These are phyloP conservation scores for Brasilioporus rufonigricans DNA, from an alignment of 768 basidiomycete genomes.

Conservation along the genomic window DNA sequence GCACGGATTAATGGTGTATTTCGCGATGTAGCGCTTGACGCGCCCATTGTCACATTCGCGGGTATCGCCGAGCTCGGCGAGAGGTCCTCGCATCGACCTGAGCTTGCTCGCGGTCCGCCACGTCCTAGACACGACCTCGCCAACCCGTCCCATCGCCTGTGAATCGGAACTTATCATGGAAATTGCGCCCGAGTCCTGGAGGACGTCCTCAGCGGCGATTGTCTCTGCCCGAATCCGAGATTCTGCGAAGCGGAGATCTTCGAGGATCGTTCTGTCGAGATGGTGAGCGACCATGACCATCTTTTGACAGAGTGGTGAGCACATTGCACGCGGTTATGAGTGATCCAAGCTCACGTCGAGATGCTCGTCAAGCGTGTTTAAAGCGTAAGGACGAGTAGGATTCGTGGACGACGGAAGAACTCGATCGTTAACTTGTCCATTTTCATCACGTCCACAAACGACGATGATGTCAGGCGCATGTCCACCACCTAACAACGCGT, in stretches of 20 bases:
- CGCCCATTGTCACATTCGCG: slow-evolving; percentile 66
- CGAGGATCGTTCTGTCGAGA: slow-evolving; percentile 84
- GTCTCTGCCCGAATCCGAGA: slow-evolving; percentile 97
- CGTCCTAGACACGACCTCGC: slow-evolving; percentile 87
- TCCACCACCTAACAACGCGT: slow-evolving; percentile 62
- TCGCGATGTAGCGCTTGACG: slow-evolving; percentile 93
- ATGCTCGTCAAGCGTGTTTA: slow-evolving; percentile 95
- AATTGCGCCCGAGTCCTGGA: slow-evolving; percentile 91
- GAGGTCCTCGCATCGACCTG: slow-evolving; percentile 73
- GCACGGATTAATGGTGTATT: slow-evolving; percentile 97
- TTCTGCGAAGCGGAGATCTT: slow-evolving; percentile 95
- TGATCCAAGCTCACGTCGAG: slow-evolving; percentile 70
- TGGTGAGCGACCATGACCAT: slow-evolving; percentile 99
- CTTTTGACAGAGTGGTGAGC: slow-evolving; percentile 39
- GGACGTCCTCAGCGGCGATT: slow-evolving; percentile 94
- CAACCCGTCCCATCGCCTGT: slow-evolving; percentile 98
- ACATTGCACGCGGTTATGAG: not conserved
- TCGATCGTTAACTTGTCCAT: not conserved
- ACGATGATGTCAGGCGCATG: slow-evolving; percentile 98
- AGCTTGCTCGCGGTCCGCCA: slow-evolving; percentile 99
- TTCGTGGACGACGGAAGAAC: slow-evolving; percentile 97
- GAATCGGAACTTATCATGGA: slow-evolving; percentile 96
- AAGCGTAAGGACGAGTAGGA: slow-evolving; percentile 88
- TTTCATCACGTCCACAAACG: slow-evolving; percentile 64
- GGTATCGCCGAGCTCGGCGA: slow-evolving; percentile 53